Percentiles rank a stretch among this genome's conserved stretches.
Evolutionary conservation across 768 basidiomycete species (phyloP).

Genomic region (Amanita subjunquillea): DNA sequence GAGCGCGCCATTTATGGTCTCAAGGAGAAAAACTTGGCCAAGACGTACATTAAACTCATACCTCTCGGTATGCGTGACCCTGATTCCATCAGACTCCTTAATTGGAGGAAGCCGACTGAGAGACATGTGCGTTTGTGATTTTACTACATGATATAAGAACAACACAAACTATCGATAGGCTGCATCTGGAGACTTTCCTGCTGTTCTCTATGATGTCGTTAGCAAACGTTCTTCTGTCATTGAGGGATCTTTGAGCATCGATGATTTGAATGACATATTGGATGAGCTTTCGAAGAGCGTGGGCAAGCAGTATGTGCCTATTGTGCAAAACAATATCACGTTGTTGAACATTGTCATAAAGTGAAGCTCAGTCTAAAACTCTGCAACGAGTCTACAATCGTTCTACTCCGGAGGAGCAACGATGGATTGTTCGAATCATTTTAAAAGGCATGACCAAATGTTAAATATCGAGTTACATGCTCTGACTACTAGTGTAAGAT

Average conservation of each 20-base stretch:
- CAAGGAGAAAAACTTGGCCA: conserved; percentile 92
- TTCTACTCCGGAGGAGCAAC: conserved; percentile 79
- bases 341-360: conserved; percentile 20
- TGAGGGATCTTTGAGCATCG: conserved; percentile 66
- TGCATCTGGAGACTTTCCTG: conserved; percentile 80
- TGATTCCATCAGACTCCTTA: conserved; percentile 71
- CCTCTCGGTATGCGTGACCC: conserved; percentile 72
- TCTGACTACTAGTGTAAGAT: conserved; percentile 35
- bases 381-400: conserved; percentile 70
- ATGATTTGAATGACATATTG: conserved; percentile 72
- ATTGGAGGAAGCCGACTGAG: conserved; percentile 84
- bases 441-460: conserved; percentile 59
- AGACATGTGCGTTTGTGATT: conserved; percentile 38
- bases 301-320: conserved; percentile 59
- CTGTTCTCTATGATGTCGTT: conserved; percentile 80
- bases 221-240: conserved; percentile 73
- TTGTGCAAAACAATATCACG: neutral
- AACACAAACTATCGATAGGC: conserved; percentile 26
- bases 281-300: conserved; percentile 66
- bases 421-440: conserved; percentile 94
- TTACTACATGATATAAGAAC: neutral
- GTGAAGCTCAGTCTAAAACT: conserved; percentile 66
- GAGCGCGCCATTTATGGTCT: conserved; percentile 88
- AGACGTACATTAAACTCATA: conserved; percentile 84
- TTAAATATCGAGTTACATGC: neutral